Evolutionary conservation across 495 filamentous ascomycete species (phyloP).

Genomic region (Geopyxis carbonaria): DNA sequence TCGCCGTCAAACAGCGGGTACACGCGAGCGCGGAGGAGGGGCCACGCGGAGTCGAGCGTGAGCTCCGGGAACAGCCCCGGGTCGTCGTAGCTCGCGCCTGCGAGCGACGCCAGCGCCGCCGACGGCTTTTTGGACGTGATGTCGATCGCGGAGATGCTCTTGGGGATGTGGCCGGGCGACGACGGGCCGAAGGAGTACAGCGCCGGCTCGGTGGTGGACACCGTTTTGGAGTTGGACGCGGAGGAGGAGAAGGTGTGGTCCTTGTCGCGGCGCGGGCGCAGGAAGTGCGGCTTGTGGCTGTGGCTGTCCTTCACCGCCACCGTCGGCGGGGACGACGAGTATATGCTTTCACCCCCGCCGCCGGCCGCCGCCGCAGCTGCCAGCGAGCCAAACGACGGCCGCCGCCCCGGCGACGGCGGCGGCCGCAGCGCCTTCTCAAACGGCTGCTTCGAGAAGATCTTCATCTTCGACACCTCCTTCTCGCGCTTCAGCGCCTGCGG

Average conservation of each 20-base stretch:
- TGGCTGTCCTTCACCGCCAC: constrained; percentile 46
- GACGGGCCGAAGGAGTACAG: constrained; percentile 51
- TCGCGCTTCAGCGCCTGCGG: constrained; percentile 6
- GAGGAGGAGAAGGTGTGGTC: constrained; percentile 73
- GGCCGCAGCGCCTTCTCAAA: constrained; percentile 18
- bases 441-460: constrained; percentile 23
- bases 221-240: constrained; percentile 71
- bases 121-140: constrained; percentile 23
- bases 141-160: constrained; percentile 27
- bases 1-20: constrained; percentile 86
- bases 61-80: constrained; percentile 28
- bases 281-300: constrained; percentile 56
- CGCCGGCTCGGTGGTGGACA: constrained; percentile 64
- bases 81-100: constrained; percentile 11
- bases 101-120: constrained; percentile 10
- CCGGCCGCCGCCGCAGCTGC: not conserved
- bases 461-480: constrained; percentile 25
- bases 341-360: not conserved
- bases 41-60: constrained; percentile 82
- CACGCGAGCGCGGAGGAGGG: constrained; percentile 76
- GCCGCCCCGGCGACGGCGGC: constrained; percentile 9
- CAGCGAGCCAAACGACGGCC: not conserved
- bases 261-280: constrained; percentile 83
- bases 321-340: constrained; percentile 8
- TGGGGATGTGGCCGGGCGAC: constrained; percentile 49